phyloP scores from a whole-genome alignment of 768 basidiomycete species.

The Pleurotus platypus region DNA sequence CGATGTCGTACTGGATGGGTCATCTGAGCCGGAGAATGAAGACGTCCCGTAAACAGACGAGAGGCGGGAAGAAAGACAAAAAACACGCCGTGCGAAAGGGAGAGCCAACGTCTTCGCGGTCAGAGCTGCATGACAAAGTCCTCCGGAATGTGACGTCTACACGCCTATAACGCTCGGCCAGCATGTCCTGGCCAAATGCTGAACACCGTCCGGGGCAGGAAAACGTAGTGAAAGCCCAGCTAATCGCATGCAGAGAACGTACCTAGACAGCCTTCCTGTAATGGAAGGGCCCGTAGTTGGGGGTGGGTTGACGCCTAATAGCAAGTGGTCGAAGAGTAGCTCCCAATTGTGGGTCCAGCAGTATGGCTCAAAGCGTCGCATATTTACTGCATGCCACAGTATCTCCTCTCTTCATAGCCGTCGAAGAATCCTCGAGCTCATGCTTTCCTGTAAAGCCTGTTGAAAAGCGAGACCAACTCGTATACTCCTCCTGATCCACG shows the following conservation, averaged over 20 bases:
- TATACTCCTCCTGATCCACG: background rate
- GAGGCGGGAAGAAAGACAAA: background rate
- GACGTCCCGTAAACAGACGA: background rate
- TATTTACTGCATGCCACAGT: constrained; percentile 5
- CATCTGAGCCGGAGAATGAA: background rate
- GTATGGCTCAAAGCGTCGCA: background rate
- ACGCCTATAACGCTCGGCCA: background rate
- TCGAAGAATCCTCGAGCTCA: background rate
- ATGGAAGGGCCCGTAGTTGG: constrained; percentile 4
- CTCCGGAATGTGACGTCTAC: background rate
- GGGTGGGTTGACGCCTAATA: background rate
- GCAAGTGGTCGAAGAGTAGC: background rate
- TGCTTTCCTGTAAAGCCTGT: constrained; percentile 4
- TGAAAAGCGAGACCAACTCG: background rate
- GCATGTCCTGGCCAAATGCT: background rate
- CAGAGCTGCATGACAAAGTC: constrained; percentile 1
- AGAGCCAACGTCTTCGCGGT: constrained; percentile 4
- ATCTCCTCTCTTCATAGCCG: constrained; percentile 1
- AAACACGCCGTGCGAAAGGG: background rate
- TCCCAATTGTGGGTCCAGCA: background rate
- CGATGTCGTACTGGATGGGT: background rate
- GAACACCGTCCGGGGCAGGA: background rate
- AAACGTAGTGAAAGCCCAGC: constrained; percentile 3
- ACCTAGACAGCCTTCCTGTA: constrained; percentile 5
- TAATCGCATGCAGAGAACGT: constrained; percentile 3